phyloP scores from a whole-genome alignment of 2,329 filamentous ascomycete species.

The Trichoderma asperellum region DNA sequence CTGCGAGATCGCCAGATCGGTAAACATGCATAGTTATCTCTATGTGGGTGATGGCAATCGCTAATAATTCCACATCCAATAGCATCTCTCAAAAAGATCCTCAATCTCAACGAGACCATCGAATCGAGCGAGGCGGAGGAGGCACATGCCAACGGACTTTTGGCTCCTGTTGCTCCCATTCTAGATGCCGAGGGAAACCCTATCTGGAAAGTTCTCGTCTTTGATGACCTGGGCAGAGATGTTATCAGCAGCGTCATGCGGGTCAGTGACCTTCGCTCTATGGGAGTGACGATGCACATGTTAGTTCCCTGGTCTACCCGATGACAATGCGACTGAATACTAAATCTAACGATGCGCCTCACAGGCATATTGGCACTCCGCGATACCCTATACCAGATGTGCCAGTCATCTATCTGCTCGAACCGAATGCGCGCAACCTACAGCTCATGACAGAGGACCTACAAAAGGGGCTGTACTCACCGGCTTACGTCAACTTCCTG shows the following conservation, averaged over 20 bases:
- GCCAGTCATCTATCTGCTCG: conserved; percentile 93
- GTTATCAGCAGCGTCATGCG: conserved; percentile 95
- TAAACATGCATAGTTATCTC: conserved; percentile 34
- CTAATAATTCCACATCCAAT: conserved; percentile 10
- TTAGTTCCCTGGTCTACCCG: conserved; percentile 46
- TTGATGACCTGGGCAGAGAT: conserved; percentile 88
- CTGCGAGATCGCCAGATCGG: conserved; percentile 58
- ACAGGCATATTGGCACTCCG: conserved; percentile 75
- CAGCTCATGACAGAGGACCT: conserved; percentile 84
- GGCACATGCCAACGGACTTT: conserved; percentile 63
- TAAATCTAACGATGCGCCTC: conserved; percentile 16
- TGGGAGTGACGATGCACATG: conserved; percentile 98
- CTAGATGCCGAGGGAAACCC: conserved; percentile 86
- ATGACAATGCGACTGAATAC: background rate
- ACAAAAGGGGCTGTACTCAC: conserved; percentile 83
- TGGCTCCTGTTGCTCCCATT: conserved; percentile 74
- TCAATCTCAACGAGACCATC: conserved; percentile 85
- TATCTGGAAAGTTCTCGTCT: conserved; percentile 97
- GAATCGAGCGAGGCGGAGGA: conserved; percentile 65
- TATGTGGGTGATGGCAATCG: background rate
- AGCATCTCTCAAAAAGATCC: conserved; percentile 93
- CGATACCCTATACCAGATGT: conserved; percentile 95
- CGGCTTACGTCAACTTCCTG: conserved; percentile 95
- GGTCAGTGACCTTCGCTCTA: conserved; percentile 87
- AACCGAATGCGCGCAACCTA: conserved; percentile 81